Base-by-base conservation (phyloP, 192 early-diverging fungal genomes). In the Entomortierella parvispora region DNA sequence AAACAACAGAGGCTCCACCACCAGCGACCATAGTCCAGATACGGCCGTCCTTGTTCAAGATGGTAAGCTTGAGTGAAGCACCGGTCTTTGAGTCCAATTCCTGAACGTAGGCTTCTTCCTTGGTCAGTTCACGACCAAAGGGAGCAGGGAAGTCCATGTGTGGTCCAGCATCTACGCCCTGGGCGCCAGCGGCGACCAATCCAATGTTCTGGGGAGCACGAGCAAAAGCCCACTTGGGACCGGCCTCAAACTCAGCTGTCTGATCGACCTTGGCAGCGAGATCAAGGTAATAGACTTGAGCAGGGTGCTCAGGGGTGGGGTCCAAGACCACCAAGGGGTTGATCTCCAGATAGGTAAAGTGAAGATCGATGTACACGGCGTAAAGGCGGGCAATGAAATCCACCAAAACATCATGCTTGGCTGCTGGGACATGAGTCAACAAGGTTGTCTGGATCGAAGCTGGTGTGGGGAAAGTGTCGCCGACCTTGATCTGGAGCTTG, bases 11-110 rank as follows among this genome's bases (percentile, higher is more conserved):
- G 58, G 97, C 97, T 82, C 97, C 97, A 59, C 97, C 97, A 82
- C 97, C 97, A 50, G 97, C 97, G 59, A 99, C 96, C 97, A 99
- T 99, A 62, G 97, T 98, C 97, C 97, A 99, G 69, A 99, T 92
- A 69, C 95, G 93, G 49, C 97, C 97, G 12, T 92, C 85, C 62
- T 93, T 90, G 86, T 99, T 99, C 65, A 99, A 87, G 58, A 99
- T 93, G 15, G 97, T 99, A 64, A 99, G 86, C 86, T 99, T 99
- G 66, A 99, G 91, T 44, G 95, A 97, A 23, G 97, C 97, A 50
- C 97, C 97, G 47, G 97, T 99, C 90, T 99, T 99, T 59, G 95
- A 88, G 72, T 99, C 97, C 44, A 99, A 85, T 63, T 98, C 97
- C 70, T 93, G 93, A 83, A 99, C 95, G 88, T 99, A 98, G 20